Evolutionary conservation across 345 rosid species (phyloP).

Genomic region (Sonneratia caseolaris): DNA sequence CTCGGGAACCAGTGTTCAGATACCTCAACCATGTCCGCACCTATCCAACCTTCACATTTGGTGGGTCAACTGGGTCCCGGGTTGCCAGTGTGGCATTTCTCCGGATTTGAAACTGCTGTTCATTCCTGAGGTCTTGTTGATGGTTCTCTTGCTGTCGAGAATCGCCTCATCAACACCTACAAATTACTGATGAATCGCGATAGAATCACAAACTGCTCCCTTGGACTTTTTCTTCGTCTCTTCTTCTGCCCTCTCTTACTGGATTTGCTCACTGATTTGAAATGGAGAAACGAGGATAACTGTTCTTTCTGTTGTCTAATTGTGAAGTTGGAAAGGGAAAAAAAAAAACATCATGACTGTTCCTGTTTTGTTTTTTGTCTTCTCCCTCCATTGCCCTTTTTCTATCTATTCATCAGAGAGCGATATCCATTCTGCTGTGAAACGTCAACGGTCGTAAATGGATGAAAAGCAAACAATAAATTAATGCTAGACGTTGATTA

Average conservation of each 20-base stretch:
- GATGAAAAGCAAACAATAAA: no score
- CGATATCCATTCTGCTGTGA: no score
- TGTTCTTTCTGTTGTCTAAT: constrained; percentile 10
- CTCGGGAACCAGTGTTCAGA: constrained; percentile 34
- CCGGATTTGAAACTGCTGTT: constrained; percentile 25
- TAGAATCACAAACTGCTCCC: neutral
- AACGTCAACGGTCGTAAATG: no score
- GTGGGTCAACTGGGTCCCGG: constrained; percentile 79
- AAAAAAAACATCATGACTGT: no score
- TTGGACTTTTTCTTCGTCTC: neutral
- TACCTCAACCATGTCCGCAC: constrained; percentile 74
- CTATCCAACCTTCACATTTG: constrained; percentile 82
- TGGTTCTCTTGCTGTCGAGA: neutral
- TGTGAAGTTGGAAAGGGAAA: no score
- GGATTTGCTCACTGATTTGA: neutral
- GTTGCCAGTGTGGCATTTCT: constrained; percentile 90
- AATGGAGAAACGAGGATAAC: neutral
- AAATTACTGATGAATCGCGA: neutral
- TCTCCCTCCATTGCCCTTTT: no score
- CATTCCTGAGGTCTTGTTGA: neutral
- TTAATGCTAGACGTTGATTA: no score
- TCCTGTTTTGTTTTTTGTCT: no score
- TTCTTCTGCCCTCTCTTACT: neutral
- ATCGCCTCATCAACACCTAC: neutral
- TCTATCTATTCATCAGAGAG: no score